Conservation (phyloP, 257 asterid species). For the Gentiana macrophylla region DNA sequence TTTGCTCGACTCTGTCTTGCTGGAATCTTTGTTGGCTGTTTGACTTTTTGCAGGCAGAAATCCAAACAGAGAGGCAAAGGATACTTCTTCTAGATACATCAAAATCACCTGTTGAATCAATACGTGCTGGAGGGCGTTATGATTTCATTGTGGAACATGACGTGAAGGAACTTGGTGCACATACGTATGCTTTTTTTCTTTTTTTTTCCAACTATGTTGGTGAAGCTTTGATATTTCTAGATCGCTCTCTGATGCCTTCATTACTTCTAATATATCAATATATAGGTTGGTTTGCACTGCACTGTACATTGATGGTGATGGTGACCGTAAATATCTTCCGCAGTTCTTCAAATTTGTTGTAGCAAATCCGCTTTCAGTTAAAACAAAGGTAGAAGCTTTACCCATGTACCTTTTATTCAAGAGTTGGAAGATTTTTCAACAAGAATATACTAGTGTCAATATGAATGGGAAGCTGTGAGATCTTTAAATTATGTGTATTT, state of each 20-base stretch:
- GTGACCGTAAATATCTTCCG: slow-evolving; percentile 94
- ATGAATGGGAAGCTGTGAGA: background rate
- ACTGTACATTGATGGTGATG: slow-evolving; percentile 76
- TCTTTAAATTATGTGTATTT: too few relatives aligned
- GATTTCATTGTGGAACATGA: slow-evolving; percentile 99
- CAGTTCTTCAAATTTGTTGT: slow-evolving; percentile 95
- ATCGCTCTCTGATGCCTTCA: background rate
- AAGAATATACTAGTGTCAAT: background rate
- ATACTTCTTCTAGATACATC: slow-evolving; percentile 86
- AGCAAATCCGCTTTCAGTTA: slow-evolving; percentile 92
- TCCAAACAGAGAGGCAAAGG: slow-evolving; percentile 95
- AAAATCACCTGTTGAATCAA: slow-evolving; percentile 85
- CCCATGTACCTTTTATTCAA: background rate
- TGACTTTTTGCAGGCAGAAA: slow-evolving; percentile 61
- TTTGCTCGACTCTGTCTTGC: too few relatives aligned
- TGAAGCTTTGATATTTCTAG: slow-evolving; percentile 14
- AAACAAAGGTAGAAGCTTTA: slow-evolving; percentile 64
- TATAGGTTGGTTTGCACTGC: slow-evolving; percentile 96
- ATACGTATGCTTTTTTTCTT: slow-evolving; percentile 51
- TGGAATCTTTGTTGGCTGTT: too few relatives aligned
- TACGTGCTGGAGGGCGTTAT: slow-evolving; percentile 94
- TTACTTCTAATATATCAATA: slow-evolving; percentile 4
- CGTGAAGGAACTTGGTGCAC: slow-evolving; percentile 98
- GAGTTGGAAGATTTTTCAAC: background rate
- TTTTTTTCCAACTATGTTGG: slow-evolving; percentile 7